These are phyloP conservation scores for Starmerella davenportii DNA, from an alignment of 805 yeast genomes.

Conservation along the genomic window DNA sequence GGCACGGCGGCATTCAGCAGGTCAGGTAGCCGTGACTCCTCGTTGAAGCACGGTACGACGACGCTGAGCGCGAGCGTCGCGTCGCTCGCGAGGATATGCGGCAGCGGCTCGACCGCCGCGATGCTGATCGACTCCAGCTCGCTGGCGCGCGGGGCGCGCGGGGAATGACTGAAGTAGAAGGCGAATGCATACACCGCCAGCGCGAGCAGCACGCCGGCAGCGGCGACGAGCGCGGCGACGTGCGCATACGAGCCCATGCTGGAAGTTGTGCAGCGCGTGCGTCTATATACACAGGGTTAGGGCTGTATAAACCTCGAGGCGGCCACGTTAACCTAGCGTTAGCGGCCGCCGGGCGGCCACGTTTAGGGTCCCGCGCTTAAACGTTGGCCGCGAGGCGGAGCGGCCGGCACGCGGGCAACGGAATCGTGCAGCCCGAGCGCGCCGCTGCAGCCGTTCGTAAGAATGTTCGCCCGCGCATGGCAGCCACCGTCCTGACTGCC, in stretches of 20 bases:
- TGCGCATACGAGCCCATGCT: not conserved
- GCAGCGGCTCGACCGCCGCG: slow-evolving; percentile 4
- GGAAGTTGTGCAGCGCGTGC: not conserved
- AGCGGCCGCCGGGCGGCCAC: too few relatives aligned
- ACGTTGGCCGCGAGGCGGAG: too few relatives aligned
- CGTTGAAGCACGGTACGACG: slow-evolving; percentile 89
- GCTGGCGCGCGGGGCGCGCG: slow-evolving; percentile 5
- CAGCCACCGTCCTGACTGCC: too few relatives aligned
- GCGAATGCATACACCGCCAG: not conserved
- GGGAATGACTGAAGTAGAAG: slow-evolving; percentile 9
- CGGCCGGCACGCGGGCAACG: too few relatives aligned
- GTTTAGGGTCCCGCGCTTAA: too few relatives aligned
- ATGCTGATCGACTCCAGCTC: slow-evolving; percentile 8
- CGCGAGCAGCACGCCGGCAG: not conserved
- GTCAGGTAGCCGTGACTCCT: slow-evolving; percentile 45
- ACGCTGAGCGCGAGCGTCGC: slow-evolving; percentile 42
- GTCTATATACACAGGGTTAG: not conserved
- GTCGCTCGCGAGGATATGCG: slow-evolving; percentile 9
- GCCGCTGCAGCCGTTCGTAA: too few relatives aligned
- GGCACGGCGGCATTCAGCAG: slow-evolving; percentile 27
- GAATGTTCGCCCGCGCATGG: too few relatives aligned
- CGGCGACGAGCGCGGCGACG: not conserved
- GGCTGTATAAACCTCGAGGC: too few relatives aligned
- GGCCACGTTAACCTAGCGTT: too few relatives aligned
- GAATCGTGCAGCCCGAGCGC: too few relatives aligned